These are phyloP conservation scores for Suillus luteus DNA, from an alignment of 768 basidiomycete genomes.

Conservation along the genomic window DNA sequence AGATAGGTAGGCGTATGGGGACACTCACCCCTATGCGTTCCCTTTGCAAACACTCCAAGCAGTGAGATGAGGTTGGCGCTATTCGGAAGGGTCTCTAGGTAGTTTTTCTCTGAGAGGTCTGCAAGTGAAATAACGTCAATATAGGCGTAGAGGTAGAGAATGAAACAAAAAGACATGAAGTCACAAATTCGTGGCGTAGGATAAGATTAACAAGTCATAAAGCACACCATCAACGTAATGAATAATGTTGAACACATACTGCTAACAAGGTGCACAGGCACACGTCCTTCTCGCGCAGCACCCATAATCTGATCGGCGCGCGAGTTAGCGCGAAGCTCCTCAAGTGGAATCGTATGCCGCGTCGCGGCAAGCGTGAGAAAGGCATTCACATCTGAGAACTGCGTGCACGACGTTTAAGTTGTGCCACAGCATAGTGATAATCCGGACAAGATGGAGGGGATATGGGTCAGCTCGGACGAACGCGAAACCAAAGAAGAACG, in stretches of 20 bases:
- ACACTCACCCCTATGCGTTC: conserved; percentile 66
- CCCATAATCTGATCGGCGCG: conserved; percentile 69
- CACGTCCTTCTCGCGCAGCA: conserved; percentile 73
- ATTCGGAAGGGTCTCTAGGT: conserved; percentile 61
- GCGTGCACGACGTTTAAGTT: neutral
- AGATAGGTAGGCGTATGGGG: neutral
- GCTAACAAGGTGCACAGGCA: conserved; percentile 76
- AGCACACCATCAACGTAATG: neutral
- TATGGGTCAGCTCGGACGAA: neutral
- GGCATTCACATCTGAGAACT: conserved; percentile 90
- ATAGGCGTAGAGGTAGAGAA: neutral
- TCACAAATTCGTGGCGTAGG: neutral
- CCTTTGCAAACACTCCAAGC: conserved; percentile 65
- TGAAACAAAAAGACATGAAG: neutral
- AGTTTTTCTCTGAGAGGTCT: conserved; percentile 89
- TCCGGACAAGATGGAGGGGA: neutral
- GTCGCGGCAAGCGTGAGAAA: conserved; percentile 84
- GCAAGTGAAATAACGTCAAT: conserved; percentile 8
- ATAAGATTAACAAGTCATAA: neutral
- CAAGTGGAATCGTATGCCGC: conserved; percentile 62
- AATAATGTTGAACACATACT: conserved; percentile 47
- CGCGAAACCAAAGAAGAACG: conserved; percentile 31
- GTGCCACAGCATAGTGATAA: neutral
- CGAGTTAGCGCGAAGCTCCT: conserved; percentile 59
- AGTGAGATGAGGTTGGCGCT: conserved; percentile 65